These are phyloP conservation scores for Coprinopsis cinerea DNA, from an alignment of 768 basidiomycete species.

Conservation along the genomic window DNA sequence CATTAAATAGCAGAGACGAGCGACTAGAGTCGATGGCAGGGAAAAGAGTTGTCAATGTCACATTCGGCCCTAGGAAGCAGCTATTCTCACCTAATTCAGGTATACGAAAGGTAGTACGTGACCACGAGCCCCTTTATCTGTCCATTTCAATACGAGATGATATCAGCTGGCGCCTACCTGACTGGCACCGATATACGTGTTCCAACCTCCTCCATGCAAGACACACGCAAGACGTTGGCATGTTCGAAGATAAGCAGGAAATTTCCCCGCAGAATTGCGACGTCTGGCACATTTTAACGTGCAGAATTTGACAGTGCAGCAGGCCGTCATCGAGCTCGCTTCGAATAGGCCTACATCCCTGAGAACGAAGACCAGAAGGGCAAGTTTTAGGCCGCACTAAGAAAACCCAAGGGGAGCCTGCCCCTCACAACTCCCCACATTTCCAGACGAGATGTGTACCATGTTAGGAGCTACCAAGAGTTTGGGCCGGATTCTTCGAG, in stretches of 20 bases:
- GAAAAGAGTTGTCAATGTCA: conserved; percentile 1
- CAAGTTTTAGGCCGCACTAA: no score
- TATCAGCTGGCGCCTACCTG: not conserved
- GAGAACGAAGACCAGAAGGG: no score
- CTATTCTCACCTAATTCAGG: conserved; percentile 1
- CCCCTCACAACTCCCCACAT: not conserved
- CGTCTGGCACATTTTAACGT: not conserved
- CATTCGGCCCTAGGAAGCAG: not conserved
- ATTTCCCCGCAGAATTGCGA: no score
- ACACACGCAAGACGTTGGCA: not conserved
- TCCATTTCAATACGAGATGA: not conserved
- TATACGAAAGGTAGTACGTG: no score
- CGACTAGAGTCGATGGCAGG: not conserved
- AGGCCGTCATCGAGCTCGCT: not conserved
- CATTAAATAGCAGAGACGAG: not conserved
- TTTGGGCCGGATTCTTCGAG: not conserved
- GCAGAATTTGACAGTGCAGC: no score
- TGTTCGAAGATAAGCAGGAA: no score
- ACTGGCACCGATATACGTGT: no score
- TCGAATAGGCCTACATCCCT: no score
- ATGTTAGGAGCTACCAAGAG: not conserved
- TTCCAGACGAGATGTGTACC: not conserved
- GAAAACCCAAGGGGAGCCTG: no score
- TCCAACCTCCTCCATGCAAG: no score
- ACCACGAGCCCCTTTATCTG: not conserved